Evolutionary conservation across 441 rosid species (phyloP), one percentile per base, ranked within the genome.

Genomic region (Corymbia calophylla): DNA sequence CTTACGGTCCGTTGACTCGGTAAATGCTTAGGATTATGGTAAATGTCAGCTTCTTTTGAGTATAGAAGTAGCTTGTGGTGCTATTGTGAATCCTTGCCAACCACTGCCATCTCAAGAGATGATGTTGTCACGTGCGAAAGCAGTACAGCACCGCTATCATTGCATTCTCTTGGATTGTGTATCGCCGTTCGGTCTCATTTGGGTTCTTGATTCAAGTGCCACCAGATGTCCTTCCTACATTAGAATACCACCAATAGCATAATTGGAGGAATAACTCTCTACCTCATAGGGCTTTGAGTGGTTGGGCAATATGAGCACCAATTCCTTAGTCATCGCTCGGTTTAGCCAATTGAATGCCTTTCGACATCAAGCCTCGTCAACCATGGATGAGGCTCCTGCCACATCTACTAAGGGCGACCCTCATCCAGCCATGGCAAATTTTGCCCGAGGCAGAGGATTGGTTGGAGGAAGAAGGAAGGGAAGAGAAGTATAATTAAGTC

Each of bases 351-450:
- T 23, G 19, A 55, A 55, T 1, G 4, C 58, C 58, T 8, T 55
- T 55, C 19, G 58, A 55, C 58, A 19, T 55, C 4, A 1, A 4
- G 1, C 25, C 58, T 55, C 2, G 0, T 9, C 4, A 0, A 55
- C 19, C 58, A 55, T 55, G 58, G 58, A 23, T 51, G 16, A 51
- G 53, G 16, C 16, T 15, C 53, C 13, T 51, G 14, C 16, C 1
- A 2, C 1, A 51, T 51, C 53, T 13, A 1, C 16, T 5, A 1
- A 51, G 16, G 16, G 53, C 4, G 15, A 51, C 4, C 53, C 13
- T 11, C 13, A 14, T 4, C 53, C 13, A 51, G 53, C 53, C 15
- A 51, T 51, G 14, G 14, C 14, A 5, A 51, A 9, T 16, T 3
- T 51, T 51, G 53, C 16, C 14, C 10, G 4, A 55, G 58, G 25